Conservation (phyloP, 1,284 basidiomycete species). For the Cystobasidium pallidum region DNA sequence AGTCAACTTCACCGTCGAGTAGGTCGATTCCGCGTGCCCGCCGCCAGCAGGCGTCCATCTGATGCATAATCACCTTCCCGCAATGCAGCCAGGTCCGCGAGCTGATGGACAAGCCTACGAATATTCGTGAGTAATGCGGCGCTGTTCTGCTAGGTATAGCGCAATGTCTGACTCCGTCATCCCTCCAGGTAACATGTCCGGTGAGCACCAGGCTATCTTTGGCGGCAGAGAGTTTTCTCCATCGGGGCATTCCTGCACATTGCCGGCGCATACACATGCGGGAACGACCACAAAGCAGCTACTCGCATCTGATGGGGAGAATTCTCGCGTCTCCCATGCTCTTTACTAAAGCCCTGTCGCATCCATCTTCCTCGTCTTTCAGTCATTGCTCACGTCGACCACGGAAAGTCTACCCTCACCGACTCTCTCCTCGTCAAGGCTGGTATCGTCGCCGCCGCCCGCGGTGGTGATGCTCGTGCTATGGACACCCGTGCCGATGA, state of each 20-base stretch:
- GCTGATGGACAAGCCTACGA: constrained; percentile 43
- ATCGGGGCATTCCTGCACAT: too few relatives aligned
- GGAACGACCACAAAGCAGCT: too few relatives aligned
- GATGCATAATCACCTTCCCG: constrained; percentile 9
- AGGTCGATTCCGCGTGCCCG: not conserved
- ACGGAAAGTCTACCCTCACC: constrained; percentile 99
- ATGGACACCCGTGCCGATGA: constrained; percentile 98
- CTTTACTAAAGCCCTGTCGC: not conserved
- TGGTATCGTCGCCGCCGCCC: constrained; percentile 95
- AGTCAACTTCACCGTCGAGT: constrained; percentile 46
- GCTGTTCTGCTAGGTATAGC: not conserved
- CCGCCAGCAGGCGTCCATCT: not conserved
- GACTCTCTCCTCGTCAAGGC: constrained; percentile 99
- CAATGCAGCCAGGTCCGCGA: constrained; percentile 42
- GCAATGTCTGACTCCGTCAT: not conserved
- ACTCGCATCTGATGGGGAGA: constrained; percentile 1
- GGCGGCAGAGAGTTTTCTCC: constrained; percentile 17
- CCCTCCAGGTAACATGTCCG: constrained; percentile 41
- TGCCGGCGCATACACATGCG: too few relatives aligned
- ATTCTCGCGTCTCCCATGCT: not conserved
- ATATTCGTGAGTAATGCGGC: constrained; percentile 21
- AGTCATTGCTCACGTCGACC: constrained; percentile 68
- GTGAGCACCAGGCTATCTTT: constrained; percentile 11
- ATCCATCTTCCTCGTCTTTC: not conserved
- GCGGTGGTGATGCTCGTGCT: constrained; percentile 96